Base-by-base conservation (phyloP, 306 rosid genomes). In the Clitoria ternatea region DNA sequence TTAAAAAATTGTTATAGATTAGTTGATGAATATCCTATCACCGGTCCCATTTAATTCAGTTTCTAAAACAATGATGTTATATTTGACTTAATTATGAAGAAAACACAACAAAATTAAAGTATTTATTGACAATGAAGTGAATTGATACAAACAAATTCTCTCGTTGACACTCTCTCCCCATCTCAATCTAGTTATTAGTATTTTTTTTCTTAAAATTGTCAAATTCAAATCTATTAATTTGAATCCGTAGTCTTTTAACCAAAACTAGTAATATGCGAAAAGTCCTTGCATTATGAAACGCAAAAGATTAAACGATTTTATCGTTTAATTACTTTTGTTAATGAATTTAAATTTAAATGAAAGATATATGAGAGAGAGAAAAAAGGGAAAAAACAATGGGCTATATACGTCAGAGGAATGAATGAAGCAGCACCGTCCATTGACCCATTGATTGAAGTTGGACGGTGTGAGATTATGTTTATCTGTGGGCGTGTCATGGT, bases 391-490 rank as follows among this genome's bases (percentile, higher is more conserved):
- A n/a, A n/a, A n/a, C n/a, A n/a, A n/a, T n/a, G n/a, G n/a, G n/a
- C n/a, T n/a, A n/a, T n/a, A n/a, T n/a, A n/a, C n/a, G n/a, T 1
- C 33, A 37, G 57, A n/a, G 29, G 1, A 47, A 54, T 70, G 44
- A 70, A 76, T 76, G 81, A 76, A 70, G 74, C 81, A 75, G 77
- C 71, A 70, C 67, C 80, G 73, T 60, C 79, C 22, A 1, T 49
- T 57, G 83, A 69, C 66, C 18, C 1, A 13, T 9, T 7, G 70
- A 68, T 27, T 13, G 47, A 33, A 54, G 20, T 2, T 49, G 76
- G 79, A 66, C 76, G 74, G 79, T 48, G 71, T 37, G 11, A 24
- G 80, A 81, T 27, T n/a, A n/a, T n/a, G n/a, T 36, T 19, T 4
- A 10, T 17, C 26, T 44, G n/a, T 33, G 48, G 12, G 13, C 39